phyloP scores from a whole-genome alignment of 1,284 basidiomycete genomes.

The Erythrobasidium hasegawianum region DNA sequence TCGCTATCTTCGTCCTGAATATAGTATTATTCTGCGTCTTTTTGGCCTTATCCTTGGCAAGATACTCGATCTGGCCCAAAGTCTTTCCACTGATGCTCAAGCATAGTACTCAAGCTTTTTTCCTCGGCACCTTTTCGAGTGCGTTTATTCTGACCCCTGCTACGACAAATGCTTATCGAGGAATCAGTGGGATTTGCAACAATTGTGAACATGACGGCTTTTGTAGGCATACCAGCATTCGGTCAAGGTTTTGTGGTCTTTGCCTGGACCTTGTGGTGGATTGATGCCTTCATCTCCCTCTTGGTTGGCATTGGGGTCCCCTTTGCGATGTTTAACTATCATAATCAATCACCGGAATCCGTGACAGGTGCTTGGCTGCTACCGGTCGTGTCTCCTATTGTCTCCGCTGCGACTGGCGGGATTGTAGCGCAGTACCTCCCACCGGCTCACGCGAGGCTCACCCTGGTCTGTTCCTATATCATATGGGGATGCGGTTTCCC shows the following conservation, averaged over 20 bases:
- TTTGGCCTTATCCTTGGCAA: constrained; percentile 53
- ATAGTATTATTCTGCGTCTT: constrained; percentile 62
- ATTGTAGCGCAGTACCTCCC: constrained; percentile 57
- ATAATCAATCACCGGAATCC: constrained; percentile 58
- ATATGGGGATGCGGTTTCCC: constrained; percentile 53
- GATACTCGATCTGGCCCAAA: constrained; percentile 60
- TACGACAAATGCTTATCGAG: background rate
- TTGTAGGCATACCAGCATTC: constrained; percentile 50
- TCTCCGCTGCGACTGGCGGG: constrained; percentile 63
- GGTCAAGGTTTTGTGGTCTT: constrained; percentile 59
- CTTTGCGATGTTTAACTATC: constrained; percentile 64
- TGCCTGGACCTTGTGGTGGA: constrained; percentile 71
- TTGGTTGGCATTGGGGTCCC: constrained; percentile 62
- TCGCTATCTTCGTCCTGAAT: constrained; percentile 64
- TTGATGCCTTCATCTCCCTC: constrained; percentile 60
- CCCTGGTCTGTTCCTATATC: constrained; percentile 54
- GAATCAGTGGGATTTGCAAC: constrained; percentile 61
- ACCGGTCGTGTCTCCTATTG: constrained; percentile 67
- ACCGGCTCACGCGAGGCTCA: constrained; percentile 55
- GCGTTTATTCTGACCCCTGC: constrained; percentile 4
- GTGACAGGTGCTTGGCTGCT: constrained; percentile 66
- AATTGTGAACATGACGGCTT: constrained; percentile 58
- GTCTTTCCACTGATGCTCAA: constrained; percentile 59
- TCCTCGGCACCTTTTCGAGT: constrained; percentile 62
- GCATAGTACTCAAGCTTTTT: constrained; percentile 65